Base-by-base conservation (phyloP, 352 stramenopile species). In the Phytopythium aichiense region DNA sequence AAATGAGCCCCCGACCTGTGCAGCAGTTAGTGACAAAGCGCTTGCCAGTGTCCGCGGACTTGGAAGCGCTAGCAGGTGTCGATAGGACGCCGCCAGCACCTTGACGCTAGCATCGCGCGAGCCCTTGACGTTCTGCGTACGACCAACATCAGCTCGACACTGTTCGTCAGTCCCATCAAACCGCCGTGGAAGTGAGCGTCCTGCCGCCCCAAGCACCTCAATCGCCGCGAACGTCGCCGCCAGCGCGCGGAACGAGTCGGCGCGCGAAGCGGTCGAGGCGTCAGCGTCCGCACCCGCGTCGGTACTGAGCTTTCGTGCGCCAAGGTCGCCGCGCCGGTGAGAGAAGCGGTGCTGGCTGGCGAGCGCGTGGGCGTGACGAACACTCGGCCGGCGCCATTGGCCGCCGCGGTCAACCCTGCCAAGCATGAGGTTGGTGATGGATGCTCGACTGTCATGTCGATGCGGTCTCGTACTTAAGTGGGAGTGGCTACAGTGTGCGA, bases 1-100 rank as follows among this genome's bases (percentile, higher is more conserved):
- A 12, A 15, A 4, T 38, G 20, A 28, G n/a, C 2, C 23, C 9
- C 22, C 2, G 48, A 81, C 73, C 71, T 82, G 73, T 20, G 81
- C 85, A 18, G 81, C 73, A 9, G 82, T 85, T 60, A 94, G 79
- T 51, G 85, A 85, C 42, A 94, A 73, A 30, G 81, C 85, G 33
- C 76, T 74, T 4, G 76, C 61, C 30, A 94, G 68, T 18, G 71
- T 66, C 7, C 56, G 49, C 1, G 75, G 55, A 5, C 69, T 79
- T 37, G 72, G 65, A 11, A 68, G 62, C 15, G 65, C 60, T 63
- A 84, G 37, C 54, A 87, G 58, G 43, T 60, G 59, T 7, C 74
- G 72, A 50, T 88, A 88, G 8, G 57, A 61, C 31, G 69, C 50
- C 0, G 84, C 78, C 0, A 94, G 61, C 13, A 88, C 37, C 31